phyloP scores from a whole-genome alignment of 768 basidiomycete genomes.

The Boletus tomentosulus region DNA sequence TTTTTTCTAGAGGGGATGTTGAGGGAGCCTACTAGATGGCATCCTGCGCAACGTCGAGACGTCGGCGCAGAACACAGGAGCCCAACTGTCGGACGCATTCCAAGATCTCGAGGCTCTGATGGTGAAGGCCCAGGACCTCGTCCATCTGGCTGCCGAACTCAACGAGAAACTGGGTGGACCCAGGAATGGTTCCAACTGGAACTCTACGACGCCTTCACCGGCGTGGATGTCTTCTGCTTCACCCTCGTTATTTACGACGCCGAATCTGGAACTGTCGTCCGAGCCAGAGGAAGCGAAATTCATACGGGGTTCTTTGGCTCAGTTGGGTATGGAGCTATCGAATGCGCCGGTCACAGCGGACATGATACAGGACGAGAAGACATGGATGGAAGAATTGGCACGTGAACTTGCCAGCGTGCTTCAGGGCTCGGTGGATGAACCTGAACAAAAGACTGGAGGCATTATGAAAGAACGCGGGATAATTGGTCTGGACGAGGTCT shows the following conservation, averaged over 20 bases:
- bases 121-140: conserved; percentile 91
- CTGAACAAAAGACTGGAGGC: conserved; percentile 35
- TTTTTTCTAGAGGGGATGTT: neutral
- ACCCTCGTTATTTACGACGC: conserved; percentile 21
- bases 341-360: conserved; percentile 84
- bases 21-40: conserved; percentile 51
- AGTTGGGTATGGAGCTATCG: conserved; percentile 76
- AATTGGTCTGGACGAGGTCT: conserved; percentile 86
- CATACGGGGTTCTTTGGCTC: conserved; percentile 84
- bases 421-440: conserved; percentile 37
- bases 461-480: conserved; percentile 80
- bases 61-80: conserved; percentile 57
- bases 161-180: conserved; percentile 71
- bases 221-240: conserved; percentile 17
- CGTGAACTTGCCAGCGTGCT: conserved; percentile 77
- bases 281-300: conserved; percentile 84
- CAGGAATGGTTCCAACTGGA: conserved; percentile 7
- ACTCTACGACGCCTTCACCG: conserved; percentile 3
- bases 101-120: conserved; percentile 87
- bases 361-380: conserved; percentile 78
- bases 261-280: conserved; percentile 36
- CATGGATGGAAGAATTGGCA: conserved; percentile 78
- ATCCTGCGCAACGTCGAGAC: conserved; percentile 75
- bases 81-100: conserved; percentile 70
- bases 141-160: conserved; percentile 81